A percentile compares a stretch with the other conserved stretches of the same genome.
Conservation (phyloP, 371 early-diverging fungal species). For the Syncephalastrum contaminatum region DNA sequence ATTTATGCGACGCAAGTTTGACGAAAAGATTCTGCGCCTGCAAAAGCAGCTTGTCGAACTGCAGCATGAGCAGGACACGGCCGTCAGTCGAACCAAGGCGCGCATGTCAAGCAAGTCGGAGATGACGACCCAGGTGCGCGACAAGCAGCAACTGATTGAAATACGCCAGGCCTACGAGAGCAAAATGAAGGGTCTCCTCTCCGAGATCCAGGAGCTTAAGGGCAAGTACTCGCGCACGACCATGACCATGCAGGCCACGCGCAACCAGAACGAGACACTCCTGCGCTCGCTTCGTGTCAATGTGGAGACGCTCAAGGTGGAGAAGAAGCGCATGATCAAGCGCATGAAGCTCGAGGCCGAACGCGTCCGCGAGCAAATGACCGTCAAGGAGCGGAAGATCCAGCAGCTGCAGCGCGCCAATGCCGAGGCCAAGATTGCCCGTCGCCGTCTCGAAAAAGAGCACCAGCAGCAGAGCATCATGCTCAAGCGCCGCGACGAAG, state of each 20-base stretch:
- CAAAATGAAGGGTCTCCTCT: conserved; percentile 66
- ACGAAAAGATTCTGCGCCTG: conserved; percentile 62
- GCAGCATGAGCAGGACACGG: conserved; percentile 70
- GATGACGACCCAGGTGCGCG: conserved; percentile 25
- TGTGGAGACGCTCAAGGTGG: conserved; percentile 67
- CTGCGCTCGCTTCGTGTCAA: conserved; percentile 53
- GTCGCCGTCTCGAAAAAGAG: conserved; percentile 68
- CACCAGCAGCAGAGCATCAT: conserved; percentile 64
- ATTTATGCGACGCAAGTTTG: conserved; percentile 68
- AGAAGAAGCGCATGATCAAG: conserved; percentile 79
- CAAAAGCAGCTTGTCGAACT: conserved; percentile 58
- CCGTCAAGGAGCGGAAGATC: conserved; percentile 70
- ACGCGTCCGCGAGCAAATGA: conserved; percentile 65
- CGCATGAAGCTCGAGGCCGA: conserved; percentile 78
- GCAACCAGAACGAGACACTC: conserved; percentile 53
- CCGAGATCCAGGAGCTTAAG: conserved; percentile 69
- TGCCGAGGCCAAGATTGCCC: conserved; percentile 61
- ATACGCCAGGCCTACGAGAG: conserved; percentile 64
- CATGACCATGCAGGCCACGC: conserved; percentile 52
- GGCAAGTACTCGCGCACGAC: conserved; percentile 62
- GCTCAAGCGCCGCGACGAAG: conserved; percentile 57
- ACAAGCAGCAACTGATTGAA: conserved; percentile 45
- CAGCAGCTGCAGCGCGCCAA: conserved; percentile 71
- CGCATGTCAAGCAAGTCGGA: conserved; percentile 27
- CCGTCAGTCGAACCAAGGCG: conserved; percentile 46